Conservation (phyloP, 2,329 filamentous ascomycete species). For the Sarocladium strictum region DNA sequence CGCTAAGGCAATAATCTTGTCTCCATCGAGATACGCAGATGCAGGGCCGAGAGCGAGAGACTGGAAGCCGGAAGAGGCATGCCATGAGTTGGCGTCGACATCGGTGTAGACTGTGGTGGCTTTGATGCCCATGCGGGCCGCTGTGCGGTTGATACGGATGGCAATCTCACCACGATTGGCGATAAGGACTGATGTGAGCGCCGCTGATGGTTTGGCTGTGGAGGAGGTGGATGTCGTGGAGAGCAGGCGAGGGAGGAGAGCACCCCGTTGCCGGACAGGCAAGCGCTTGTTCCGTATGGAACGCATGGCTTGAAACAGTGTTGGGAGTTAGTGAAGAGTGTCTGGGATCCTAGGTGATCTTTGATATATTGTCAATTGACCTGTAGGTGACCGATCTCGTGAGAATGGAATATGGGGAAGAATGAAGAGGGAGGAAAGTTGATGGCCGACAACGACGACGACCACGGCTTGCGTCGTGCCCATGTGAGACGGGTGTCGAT, state of each 20-base stretch:
- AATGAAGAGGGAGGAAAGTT: neutral
- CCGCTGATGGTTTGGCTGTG: slow-evolving; percentile 27
- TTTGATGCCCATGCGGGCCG: slow-evolving; percentile 79
- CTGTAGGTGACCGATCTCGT: neutral
- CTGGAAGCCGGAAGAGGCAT: slow-evolving; percentile 78
- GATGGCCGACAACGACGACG: neutral
- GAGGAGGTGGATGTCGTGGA: slow-evolving; percentile 27
- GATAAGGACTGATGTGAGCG: slow-evolving; percentile 78
- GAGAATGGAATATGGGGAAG: neutral
- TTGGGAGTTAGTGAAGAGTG: neutral
- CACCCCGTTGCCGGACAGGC: slow-evolving; percentile 29
- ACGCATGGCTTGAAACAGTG: slow-evolving; percentile 36
- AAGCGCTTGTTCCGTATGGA: slow-evolving; percentile 47
- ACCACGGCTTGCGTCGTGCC: neutral
- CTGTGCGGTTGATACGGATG: slow-evolving; percentile 84
- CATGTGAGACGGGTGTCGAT: neutral
- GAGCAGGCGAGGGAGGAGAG: slow-evolving; percentile 31
- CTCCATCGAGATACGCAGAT: slow-evolving; percentile 86
- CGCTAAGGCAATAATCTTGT: slow-evolving; percentile 83
- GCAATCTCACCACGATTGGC: slow-evolving; percentile 97
- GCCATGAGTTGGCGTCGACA: slow-evolving; percentile 79
- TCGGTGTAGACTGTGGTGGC: slow-evolving; percentile 95
- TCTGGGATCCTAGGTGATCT: neutral
- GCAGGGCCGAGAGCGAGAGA: slow-evolving; percentile 78
- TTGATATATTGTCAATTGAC: neutral